A percentile compares a stretch with the other conserved stretches of the same genome.
These are phyloP conservation scores for Raddia distichophylla DNA, from an alignment of 176 grass and related monocot genomes.

Conservation along the genomic window DNA sequence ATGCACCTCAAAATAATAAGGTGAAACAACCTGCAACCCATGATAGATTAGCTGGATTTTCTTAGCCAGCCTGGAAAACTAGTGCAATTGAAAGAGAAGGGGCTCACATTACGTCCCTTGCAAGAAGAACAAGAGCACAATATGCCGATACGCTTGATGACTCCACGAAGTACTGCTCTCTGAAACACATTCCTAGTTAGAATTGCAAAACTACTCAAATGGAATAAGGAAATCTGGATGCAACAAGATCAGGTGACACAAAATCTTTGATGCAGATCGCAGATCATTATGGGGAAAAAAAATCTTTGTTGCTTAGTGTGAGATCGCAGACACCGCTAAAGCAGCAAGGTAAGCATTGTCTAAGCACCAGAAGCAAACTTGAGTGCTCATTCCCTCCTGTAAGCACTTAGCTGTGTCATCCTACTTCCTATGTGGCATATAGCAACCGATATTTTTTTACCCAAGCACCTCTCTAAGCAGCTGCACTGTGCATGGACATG, in stretches of 20 bases:
- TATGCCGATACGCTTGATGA: constrained; percentile 59
- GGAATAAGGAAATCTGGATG: background rate
- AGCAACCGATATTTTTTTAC: too few species aligned
- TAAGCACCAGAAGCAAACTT: too few species aligned
- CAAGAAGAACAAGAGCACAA: constrained; percentile 67
- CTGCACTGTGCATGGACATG: too few species aligned
- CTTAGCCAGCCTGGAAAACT: background rate
- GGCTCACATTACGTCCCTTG: constrained; percentile 61
- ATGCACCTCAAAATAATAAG: constrained; percentile 77
- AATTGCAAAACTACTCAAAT: constrained; percentile 40
- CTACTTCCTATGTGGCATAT: too few species aligned
- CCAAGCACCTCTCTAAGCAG: too few species aligned
- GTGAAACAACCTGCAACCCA: constrained; percentile 60
- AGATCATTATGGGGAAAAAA: background rate
- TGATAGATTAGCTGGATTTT: background rate
- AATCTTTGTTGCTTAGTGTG: background rate
- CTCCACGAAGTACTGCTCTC: constrained; percentile 55
- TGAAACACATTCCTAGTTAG: constrained; percentile 50
- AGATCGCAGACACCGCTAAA: too few species aligned
- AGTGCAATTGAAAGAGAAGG: background rate
- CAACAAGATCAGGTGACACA: background rate
- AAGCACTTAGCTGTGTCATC: too few species aligned
- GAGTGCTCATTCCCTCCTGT: too few species aligned
- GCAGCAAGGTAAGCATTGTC: too few species aligned
- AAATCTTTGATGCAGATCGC: background rate